Evolutionary conservation across 495 filamentous ascomycete species (phyloP), one percentile per base, ranked within the genome.

Genomic region (Ramalina peruviana): DNA sequence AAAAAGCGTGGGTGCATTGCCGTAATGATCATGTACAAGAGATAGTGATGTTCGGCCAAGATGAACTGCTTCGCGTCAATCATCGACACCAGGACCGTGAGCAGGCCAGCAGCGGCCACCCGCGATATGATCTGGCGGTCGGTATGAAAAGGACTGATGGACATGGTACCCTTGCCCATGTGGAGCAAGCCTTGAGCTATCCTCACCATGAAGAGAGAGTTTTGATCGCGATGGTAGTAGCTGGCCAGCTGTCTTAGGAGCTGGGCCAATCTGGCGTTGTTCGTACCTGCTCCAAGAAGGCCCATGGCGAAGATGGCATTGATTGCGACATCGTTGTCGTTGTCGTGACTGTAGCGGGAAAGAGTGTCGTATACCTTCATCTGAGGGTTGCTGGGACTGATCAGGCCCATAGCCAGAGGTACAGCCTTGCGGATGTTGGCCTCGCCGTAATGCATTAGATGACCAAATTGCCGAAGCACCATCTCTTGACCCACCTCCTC

Each of bases 241-340:
- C 86, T 92, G 11, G 92, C 92, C 44, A 99, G 72, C 67, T 99
- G 92, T 51, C 92, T 75, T 25, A 99, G 75, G 21, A 99, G 76
- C 67, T 97, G 92, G 30, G 92, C 92, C 52, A 99, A 70, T 68
- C 92, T 82, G 36, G 92, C 93, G 61, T 99, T 99, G 71, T 99
- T 99, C 19, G 93, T 97, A 54, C 92, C 92, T 27, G 92, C 93
- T 58, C 92, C 92, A 27, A 94, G 76, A 45, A 99, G 79, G 64
- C 92, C 92, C 92, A 99, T 99, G 56, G 92, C 89, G 60, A 99
- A 96, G 62, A 99, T 97, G 62, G 92, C 89, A 60, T 95, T 99
- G 63, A 99, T 80, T 25, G 92, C 92, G 36, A 99, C 92, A 58
- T 99, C 92, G 61, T 92, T 94, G 72, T 99, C 92, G 57, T 93